Base-by-base conservation (phyloP, 768 basidiomycete genomes). In the Gloeopeniophorella convolvens region DNA sequence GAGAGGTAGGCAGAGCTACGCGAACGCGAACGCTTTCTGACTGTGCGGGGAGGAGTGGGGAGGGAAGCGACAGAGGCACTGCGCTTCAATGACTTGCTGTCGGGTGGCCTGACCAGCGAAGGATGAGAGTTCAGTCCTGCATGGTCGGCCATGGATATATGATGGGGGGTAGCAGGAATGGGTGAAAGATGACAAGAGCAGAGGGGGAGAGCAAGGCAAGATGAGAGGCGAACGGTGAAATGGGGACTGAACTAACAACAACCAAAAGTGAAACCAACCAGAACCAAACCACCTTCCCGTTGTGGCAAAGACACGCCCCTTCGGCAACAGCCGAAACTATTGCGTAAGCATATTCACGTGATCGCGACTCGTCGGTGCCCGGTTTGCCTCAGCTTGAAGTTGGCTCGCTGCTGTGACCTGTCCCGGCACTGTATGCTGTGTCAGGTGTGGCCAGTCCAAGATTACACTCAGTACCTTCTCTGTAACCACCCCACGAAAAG, bases 51-150 rank as follows among this genome's bases (percentile, higher is more conserved):
- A 10, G 57, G 57, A 8, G 57, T 58, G 10, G 54, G 58, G 20
- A 59, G 56, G 15, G 55, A 59, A 15, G 58, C 56, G 16, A 58
- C 46, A 1, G 53, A 59, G n/a, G 57, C 57, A 36, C 54, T 55
- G 37, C 57, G 57, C 39, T 58, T 58, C 15, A 58, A 37, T n/a
- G 49, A 46, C 45, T 55, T 56, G 23, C 39, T 48, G 15, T 2
- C 27, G 28, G 46, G 37, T 35, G 39, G 43, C 27, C 16, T 42
- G 6, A 32, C 43, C 6, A 11, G 54, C 5, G 39, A 35, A 24
- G 37, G 45, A n/a, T 27, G 52, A 32, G 31, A 39, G 30, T 27
- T 31, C 33, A 33, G 46, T 42, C 33, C 35, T 48, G 35, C 41
- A 32, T 33, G 42, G 42, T 54, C 47, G n/a, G 26, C 24, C 52